Conservation (phyloP, 257 asterid species). For the Cordia subcordata region DNA sequence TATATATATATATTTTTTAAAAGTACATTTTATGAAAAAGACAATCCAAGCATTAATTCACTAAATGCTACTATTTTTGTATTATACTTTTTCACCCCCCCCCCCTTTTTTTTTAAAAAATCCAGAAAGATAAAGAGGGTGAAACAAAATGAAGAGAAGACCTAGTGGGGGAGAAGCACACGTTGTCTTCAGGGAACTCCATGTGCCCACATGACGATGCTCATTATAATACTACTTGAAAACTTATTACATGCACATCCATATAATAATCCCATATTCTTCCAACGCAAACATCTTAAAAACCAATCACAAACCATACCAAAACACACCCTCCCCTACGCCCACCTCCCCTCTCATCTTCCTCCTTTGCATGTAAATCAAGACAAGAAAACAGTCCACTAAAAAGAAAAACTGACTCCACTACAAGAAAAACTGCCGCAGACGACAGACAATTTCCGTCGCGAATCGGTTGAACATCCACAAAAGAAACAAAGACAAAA, state of each 20-base stretch:
- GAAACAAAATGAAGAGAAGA: background rate
- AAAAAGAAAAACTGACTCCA: background rate
- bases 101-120: background rate
- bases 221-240: conserved; percentile 20
- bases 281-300: no score
- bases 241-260: background rate
- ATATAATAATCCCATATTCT: background rate
- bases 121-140: background rate
- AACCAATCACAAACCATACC: background rate
- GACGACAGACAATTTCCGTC: no score
- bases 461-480: background rate
- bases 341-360: background rate
- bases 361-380: conserved; percentile 3
- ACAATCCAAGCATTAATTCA: no score
- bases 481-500: no score
- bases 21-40: no score
- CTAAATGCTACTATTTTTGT: no score
- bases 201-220: conserved; percentile 83
- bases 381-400: background rate
- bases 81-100: no score
- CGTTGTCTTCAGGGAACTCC: conserved; percentile 68
- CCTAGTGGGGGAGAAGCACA: conserved; percentile 39
- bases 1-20: no score
- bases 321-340: background rate
- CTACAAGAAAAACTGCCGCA: no score